Conservation (phyloP, 2,329 filamentous ascomycete species). For the Sporothrix brunneoviolacea region DNA sequence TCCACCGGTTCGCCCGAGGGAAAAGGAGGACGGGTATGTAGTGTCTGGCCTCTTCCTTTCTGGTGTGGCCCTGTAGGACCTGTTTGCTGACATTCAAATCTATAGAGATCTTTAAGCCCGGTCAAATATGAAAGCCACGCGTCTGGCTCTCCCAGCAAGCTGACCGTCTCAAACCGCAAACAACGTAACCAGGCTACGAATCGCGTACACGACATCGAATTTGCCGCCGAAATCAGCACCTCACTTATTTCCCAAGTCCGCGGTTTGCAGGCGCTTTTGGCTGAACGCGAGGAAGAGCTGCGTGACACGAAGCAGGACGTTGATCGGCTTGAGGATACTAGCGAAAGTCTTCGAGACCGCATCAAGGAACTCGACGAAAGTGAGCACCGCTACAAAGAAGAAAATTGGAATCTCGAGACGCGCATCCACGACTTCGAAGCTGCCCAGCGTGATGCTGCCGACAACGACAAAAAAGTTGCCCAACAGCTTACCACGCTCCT, state of each 20-base stretch:
- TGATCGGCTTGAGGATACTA: constrained; percentile 73
- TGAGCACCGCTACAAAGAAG: constrained; percentile 93
- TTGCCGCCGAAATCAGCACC: constrained; percentile 96
- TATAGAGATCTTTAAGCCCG: constrained; percentile 62
- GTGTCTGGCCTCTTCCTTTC: neutral
- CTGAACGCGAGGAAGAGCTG: constrained; percentile 81
- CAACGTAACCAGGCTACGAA: constrained; percentile 84
- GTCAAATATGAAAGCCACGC: constrained; percentile 79
- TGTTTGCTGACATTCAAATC: neutral
- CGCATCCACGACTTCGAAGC: constrained; percentile 78
- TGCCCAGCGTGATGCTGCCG: constrained; percentile 65
- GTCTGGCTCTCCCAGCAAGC: constrained; percentile 79
- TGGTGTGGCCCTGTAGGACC: too few species aligned
- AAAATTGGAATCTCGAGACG: constrained; percentile 96
- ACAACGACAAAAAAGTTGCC: constrained; percentile 75
- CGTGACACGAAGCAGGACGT: constrained; percentile 69
- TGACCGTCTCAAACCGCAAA: constrained; percentile 79
- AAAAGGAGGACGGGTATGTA: constrained; percentile 47
- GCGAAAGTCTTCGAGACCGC: constrained; percentile 70
- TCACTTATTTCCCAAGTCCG: constrained; percentile 91
- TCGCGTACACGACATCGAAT: constrained; percentile 91
- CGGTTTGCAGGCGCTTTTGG: constrained; percentile 75
- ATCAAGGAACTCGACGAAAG: constrained; percentile 83
- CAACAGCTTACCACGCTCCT: constrained; percentile 64
- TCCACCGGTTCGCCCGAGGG: constrained; percentile 46